A percentile compares a stretch with the other conserved stretches of the same genome.
These are phyloP conservation scores for Adansonia gregorii DNA, from an alignment of 441 rosid species.

Conservation along the genomic window DNA sequence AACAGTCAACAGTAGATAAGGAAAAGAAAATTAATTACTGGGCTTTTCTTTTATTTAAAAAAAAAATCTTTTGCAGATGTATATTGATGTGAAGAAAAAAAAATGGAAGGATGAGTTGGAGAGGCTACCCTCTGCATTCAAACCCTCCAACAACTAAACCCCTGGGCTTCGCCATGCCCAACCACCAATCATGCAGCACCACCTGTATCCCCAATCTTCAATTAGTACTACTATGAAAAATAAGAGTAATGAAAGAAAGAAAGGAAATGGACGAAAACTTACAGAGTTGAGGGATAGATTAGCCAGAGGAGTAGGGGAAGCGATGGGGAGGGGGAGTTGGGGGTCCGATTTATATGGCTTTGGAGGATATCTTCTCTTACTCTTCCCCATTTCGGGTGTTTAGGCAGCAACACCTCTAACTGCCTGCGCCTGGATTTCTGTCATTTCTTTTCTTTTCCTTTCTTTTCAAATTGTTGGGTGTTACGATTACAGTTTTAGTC, in stretches of 20 bases:
- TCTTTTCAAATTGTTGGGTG: too few relatives aligned
- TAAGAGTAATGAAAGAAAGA: not conserved
- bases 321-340: not conserved
- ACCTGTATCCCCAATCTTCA: slow-evolving; percentile 34
- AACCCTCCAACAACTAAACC: slow-evolving; percentile 55
- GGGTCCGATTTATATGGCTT: not conserved
- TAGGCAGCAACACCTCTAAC: not conserved
- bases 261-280: not conserved
- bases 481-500: too few relatives aligned
- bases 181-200: slow-evolving; percentile 64
- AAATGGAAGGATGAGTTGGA: not conserved
- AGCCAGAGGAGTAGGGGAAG: slow-evolving; percentile 15
- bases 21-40: not conserved
- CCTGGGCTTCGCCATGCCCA: slow-evolving; percentile 36
- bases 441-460: too few relatives aligned
- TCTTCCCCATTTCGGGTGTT: not conserved
- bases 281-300: slow-evolving; percentile 34
- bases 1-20: not conserved
- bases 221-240: not conserved
- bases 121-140: slow-evolving; percentile 49
- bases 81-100: not conserved
- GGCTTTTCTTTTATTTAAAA: not conserved
- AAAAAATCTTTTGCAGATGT: not conserved
- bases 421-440: not conserved
- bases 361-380: not conserved